Conservation (phyloP, 345 rosid genomes). For the Camelina hispida region DNA sequence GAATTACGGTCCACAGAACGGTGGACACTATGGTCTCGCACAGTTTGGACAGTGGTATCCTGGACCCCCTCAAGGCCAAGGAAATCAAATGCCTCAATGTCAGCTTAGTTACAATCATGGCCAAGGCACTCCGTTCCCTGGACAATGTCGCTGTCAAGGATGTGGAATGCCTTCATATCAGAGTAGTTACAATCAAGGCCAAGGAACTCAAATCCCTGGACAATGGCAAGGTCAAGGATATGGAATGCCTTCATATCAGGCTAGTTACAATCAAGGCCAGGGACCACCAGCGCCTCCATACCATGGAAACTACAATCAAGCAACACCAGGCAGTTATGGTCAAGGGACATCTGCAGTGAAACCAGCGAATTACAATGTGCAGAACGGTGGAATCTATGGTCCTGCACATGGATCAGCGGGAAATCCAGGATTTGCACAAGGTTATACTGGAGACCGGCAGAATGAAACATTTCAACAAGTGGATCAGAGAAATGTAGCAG, state of each 20-base stretch:
- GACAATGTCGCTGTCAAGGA: conserved; percentile 44
- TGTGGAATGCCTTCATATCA: conserved; percentile 41
- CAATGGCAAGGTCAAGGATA: conserved; percentile 43
- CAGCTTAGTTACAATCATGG: conserved; percentile 35
- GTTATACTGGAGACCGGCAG: conserved; percentile 19
- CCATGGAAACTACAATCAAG: conserved; percentile 42
- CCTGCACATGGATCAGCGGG: conserved; percentile 27
- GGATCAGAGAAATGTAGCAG: conserved; percentile 50
- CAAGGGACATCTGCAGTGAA: conserved; percentile 45
- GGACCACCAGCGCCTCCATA: conserved; percentile 43
- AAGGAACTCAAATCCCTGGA: conserved; percentile 27
- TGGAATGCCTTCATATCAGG: conserved; percentile 45
- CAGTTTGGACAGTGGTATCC: conserved; percentile 34
- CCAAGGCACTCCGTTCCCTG: conserved; percentile 27
- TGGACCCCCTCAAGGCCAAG: conserved; percentile 12
- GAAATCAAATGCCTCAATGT: conserved; percentile 32
- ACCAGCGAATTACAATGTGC: conserved; percentile 42
- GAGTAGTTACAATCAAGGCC: conserved; percentile 35
- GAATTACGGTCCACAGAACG: conserved; percentile 37
- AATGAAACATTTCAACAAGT: conserved; percentile 44
- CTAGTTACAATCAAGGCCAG: conserved; percentile 52
- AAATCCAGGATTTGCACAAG: conserved; percentile 17
- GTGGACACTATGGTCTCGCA: conserved; percentile 25
- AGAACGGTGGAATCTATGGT: conserved; percentile 43
- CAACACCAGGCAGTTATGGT: conserved; percentile 43